Evolutionary conservation across 169 alveolate genomes (phyloP), one percentile per base, ranked within the genome.

Genomic region (Sarcocystis neurona): DNA sequence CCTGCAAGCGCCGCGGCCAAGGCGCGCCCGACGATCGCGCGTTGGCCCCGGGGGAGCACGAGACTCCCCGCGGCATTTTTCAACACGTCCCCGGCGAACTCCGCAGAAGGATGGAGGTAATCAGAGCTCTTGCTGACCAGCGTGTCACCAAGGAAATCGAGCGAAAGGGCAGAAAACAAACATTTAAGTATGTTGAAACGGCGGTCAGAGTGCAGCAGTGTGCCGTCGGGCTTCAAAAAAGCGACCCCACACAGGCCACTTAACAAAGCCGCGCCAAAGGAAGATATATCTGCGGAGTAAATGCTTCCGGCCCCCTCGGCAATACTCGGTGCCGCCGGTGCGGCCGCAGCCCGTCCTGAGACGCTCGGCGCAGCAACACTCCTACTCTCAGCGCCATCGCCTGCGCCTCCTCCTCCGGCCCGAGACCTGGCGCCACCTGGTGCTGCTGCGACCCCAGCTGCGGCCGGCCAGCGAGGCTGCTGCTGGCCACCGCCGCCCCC

Each of bases 21-120:
- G 30, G 72, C 72, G 72, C 34, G 5, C 39, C 72, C 72, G 5
- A 34, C 72, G 72, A 3, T 18, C 27, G 32, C 72, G 5, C n/a
- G 72, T 34, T 48, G 60, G 27, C 27, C 27, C 60, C 27, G 15
- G 60, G 60, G 15, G 60, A 23, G 39, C 34, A 34, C 72, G 30
- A 23, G 32, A 34, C 72, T 23, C 39, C 27, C 2, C 72, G 72
- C 72, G 72, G 75, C 34, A 4, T 53, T 60, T 56, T 63, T 84
- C 15, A 84, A 84, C 37, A 60, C 82, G 84, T 84, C 89, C 41
- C 89, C 89, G 12, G 89, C 89, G 68, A 84, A 84, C 84, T 84
- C 89, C 0, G 89, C 89, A 5, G 80, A 84, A n/a, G 89, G 89
- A 30, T 75, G 75, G 84, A 84, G 41, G 47, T 66, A 77, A 0